phyloP scores from a whole-genome alignment of 768 basidiomycete genomes.

The Rhodotorula graminis region DNA sequence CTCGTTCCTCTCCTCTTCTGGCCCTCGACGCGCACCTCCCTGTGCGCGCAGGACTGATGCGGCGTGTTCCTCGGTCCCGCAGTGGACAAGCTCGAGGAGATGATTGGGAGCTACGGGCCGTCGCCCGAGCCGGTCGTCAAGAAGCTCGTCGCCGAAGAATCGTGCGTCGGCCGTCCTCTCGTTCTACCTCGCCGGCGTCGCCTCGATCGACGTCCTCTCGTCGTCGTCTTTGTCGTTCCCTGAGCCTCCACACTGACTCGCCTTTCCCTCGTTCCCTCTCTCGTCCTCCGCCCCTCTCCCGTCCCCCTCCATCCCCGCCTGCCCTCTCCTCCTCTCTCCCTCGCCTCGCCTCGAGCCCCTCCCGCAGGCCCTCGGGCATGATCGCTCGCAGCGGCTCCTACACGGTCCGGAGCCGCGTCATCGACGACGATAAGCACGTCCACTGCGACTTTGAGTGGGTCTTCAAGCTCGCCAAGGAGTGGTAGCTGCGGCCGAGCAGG shows the following conservation, averaged over 20 bases:
- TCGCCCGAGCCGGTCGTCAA: constrained; percentile 66
- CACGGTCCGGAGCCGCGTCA: constrained; percentile 69
- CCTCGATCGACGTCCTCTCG: too few species aligned
- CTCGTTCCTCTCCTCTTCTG: background rate
- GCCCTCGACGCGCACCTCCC: too few species aligned
- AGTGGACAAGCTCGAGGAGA: constrained; percentile 90
- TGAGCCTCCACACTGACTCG: too few species aligned
- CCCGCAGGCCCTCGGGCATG: constrained; percentile 62
- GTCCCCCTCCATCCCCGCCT: too few species aligned
- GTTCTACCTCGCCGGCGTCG: constrained; percentile 15
- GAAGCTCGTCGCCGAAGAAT: constrained; percentile 65
- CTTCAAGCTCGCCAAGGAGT: constrained; percentile 89
- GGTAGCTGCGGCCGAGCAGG: constrained; percentile 52
- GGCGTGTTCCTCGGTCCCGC: too few species aligned
- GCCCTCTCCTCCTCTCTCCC: too few species aligned
- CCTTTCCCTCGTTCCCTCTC: too few species aligned
- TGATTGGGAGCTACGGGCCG: constrained; percentile 92
- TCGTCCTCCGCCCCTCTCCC: too few species aligned
- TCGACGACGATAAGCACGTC: constrained; percentile 78
- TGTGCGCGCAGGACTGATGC: too few species aligned
- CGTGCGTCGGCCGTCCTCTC: constrained; percentile 21
- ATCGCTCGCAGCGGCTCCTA: constrained; percentile 77
- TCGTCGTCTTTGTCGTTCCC: too few species aligned
- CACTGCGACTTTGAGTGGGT: constrained; percentile 77
- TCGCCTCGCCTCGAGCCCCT: too few species aligned